These are phyloP conservation scores for Beauveria pseudobassiana DNA, from an alignment of 2,329 filamentous ascomycete species.

Conservation along the genomic window DNA sequence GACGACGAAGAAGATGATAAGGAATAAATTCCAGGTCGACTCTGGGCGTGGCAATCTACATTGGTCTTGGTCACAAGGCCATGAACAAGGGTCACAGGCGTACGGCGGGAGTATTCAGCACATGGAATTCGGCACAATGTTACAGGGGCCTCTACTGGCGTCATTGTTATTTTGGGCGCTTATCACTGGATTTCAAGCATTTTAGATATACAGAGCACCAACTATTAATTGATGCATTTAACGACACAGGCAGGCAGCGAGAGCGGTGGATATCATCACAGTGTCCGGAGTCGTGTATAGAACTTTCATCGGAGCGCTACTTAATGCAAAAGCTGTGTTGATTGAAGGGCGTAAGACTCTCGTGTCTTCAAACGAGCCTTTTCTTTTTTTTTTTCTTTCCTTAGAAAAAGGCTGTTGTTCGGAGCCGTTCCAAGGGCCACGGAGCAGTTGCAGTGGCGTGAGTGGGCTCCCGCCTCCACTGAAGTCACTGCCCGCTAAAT, in stretches of 20 bases:
- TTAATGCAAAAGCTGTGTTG: too few species aligned
- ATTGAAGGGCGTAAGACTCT: too few species aligned
- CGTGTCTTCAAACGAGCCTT: too few species aligned
- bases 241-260: not conserved
- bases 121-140: not conserved
- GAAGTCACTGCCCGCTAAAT: too few species aligned
- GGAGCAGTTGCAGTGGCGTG: too few species aligned
- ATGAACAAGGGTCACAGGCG: not conserved
- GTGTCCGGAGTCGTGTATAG: too few species aligned
- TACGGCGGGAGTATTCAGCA: not conserved
- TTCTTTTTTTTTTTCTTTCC: too few species aligned
- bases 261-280: not conserved
- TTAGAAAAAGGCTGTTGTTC: too few species aligned
- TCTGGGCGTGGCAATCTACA: not conserved
- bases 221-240: not conserved
- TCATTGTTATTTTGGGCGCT: not conserved
- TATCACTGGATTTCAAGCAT: constrained; percentile 4
- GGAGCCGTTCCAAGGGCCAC: too few species aligned
- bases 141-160: not conserved
- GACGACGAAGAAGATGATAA: constrained; percentile 50
- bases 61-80: not conserved
- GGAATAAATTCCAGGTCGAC: constrained; percentile 32
- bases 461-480: too few species aligned
- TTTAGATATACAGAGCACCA: constrained; percentile 7
- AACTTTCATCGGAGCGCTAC: too few species aligned